phyloP scores from a whole-genome alignment of 768 basidiomycete genomes.

The Grammothele lineata region DNA sequence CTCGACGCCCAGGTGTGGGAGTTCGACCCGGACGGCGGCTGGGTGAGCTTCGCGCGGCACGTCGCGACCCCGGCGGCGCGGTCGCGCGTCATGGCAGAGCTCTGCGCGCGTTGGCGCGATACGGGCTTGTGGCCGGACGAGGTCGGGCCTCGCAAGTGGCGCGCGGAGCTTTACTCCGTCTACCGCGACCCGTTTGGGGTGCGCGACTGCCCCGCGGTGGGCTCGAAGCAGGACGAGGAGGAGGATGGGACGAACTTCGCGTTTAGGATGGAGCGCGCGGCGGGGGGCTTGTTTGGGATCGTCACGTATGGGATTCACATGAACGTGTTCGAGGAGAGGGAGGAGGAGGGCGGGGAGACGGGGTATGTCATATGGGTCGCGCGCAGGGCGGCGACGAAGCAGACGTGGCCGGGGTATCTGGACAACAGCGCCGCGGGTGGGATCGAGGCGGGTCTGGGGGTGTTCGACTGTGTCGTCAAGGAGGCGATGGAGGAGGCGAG shows the following conservation, averaged over 20 bases:
- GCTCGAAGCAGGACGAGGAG: conserved; percentile 10
- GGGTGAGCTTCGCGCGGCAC: conserved; percentile 47
- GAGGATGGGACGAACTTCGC: conserved; percentile 51
- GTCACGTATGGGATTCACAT: conserved; percentile 93
- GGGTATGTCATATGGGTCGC: conserved; percentile 79
- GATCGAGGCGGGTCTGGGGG: conserved; percentile 72
- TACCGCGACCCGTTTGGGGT: conserved; percentile 67
- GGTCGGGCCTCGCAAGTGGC: conserved; percentile 78
- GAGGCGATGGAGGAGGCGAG: conserved; percentile 95
- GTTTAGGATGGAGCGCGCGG: conserved; percentile 88
- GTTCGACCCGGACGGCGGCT: conserved; percentile 5
- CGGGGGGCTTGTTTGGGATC: conserved; percentile 84
- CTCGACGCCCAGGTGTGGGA: conserved; percentile 38
- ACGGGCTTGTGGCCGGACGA: conserved; percentile 53
- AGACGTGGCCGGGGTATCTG: conserved; percentile 83
- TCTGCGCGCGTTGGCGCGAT: conserved; percentile 78
- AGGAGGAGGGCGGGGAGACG: conserved; percentile 24
- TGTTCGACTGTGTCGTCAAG: conserved; percentile 77
- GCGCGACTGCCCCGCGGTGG: conserved; percentile 38
- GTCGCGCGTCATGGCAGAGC: conserved; percentile 53
- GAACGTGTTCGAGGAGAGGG: conserved; percentile 58
- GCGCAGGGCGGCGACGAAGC: conserved; percentile 79
- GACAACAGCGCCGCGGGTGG: conserved; percentile 95
- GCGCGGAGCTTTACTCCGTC: conserved; percentile 78
- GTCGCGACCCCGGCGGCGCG: conserved; percentile 56